phyloP scores from a whole-genome alignment of 768 basidiomycete species.

The Jaapia argillacea region DNA sequence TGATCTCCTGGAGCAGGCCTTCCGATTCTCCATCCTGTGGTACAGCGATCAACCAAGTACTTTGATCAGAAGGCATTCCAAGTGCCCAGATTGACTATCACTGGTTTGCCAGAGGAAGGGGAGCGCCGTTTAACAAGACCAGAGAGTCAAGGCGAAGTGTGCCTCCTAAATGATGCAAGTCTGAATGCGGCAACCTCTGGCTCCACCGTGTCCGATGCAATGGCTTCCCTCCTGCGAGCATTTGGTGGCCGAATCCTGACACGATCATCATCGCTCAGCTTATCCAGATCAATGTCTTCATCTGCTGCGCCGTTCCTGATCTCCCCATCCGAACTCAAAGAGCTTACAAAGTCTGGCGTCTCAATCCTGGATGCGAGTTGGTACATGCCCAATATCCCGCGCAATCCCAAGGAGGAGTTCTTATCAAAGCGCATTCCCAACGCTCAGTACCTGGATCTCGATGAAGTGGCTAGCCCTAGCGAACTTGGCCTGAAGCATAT shows the following conservation, averaged over 20 bases:
- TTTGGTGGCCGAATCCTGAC: not conserved
- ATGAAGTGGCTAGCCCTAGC: conserved; percentile 65
- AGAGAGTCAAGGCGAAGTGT: too few relatives aligned
- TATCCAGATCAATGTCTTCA: conserved; percentile 3
- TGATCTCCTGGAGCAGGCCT: conserved; percentile 55
- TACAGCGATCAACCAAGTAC: conserved; percentile 86
- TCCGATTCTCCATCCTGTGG: conserved; percentile 84
- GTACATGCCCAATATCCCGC: conserved; percentile 87
- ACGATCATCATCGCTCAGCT: not conserved
- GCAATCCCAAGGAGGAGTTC: conserved; percentile 66
- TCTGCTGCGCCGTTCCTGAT: conserved; percentile 20
- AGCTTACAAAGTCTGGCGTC: conserved; percentile 20
- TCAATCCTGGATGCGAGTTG: conserved; percentile 71
- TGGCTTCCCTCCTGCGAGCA: not conserved
- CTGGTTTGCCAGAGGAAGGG: too few relatives aligned
- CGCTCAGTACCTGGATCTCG: conserved; percentile 71
- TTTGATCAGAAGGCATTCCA: conserved; percentile 89
- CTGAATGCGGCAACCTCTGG: too few relatives aligned
- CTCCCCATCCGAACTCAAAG: conserved; percentile 20
- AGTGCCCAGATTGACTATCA: conserved; percentile 5
- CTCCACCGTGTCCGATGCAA: too few relatives aligned
- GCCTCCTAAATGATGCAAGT: too few relatives aligned
- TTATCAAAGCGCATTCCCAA: conserved; percentile 54
- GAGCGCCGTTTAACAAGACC: too few relatives aligned
- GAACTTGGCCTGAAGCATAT: conserved; percentile 86